phyloP scores from a whole-genome alignment of 1,284 basidiomycete species.

The Blastosporella zonata region DNA sequence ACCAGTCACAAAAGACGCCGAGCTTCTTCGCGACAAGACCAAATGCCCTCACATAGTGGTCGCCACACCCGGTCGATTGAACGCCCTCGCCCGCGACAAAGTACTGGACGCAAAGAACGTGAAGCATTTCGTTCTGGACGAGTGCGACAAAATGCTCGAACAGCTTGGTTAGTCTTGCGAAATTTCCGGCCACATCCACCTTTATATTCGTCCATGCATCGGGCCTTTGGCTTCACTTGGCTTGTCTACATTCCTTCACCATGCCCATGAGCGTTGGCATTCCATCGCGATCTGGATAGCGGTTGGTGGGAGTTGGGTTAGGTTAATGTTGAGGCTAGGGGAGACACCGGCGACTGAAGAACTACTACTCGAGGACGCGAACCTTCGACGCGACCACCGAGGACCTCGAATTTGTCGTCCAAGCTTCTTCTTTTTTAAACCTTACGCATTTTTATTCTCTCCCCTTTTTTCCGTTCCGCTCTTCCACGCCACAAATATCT shows the following conservation, averaged over 20 bases:
- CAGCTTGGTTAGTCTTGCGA: slow-evolving; percentile 97
- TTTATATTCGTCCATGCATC: slow-evolving; percentile 43
- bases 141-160: slow-evolving; percentile 99
- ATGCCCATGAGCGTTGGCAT: slow-evolving; percentile 25
- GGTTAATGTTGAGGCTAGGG: slow-evolving; percentile 22
- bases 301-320: slow-evolving; percentile 28
- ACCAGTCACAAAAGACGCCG: slow-evolving; percentile 91
- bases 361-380: slow-evolving; percentile 30
- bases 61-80: slow-evolving; percentile 94
- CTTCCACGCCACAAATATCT: slow-evolving; percentile 55
- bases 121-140: slow-evolving; percentile 99
- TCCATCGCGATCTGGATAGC: slow-evolving; percentile 32
- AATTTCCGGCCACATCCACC: slow-evolving; percentile 47
- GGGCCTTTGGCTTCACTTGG: slow-evolving; percentile 33
- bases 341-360: slow-evolving; percentile 28
- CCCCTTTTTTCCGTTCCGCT: slow-evolving; percentile 28
- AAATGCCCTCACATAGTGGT: slow-evolving; percentile 99
- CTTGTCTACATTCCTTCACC: slow-evolving; percentile 27
- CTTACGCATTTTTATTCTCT: slow-evolving; percentile 24
- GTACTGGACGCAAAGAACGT: slow-evolving; percentile 89
- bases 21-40: slow-evolving; percentile 91
- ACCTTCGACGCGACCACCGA: slow-evolving; percentile 29
- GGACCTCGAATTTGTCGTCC: slow-evolving; percentile 24
- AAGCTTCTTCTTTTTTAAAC: slow-evolving; percentile 18
- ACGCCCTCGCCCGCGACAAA: slow-evolving; percentile 92